These are phyloP conservation scores for Claviceps maximensis DNA, from an alignment of 2,329 filamentous ascomycete genomes.

Conservation along the genomic window DNA sequence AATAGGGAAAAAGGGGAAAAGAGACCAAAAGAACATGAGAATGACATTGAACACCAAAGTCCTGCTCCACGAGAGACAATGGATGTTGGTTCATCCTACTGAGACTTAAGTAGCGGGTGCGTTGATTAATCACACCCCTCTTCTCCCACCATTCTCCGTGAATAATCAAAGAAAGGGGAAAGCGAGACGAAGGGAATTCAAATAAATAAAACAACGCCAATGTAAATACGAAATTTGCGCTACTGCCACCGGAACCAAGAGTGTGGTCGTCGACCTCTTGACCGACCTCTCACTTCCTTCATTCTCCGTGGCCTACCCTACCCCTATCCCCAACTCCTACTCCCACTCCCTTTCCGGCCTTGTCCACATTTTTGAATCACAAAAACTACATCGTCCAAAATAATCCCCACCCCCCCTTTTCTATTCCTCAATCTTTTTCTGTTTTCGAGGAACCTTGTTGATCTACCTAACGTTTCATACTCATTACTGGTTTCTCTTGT, in stretches of 20 bases:
- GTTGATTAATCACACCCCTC: not conserved
- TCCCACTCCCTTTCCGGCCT: not conserved
- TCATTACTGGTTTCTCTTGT: conserved; percentile 23
- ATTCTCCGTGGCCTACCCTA: not conserved
- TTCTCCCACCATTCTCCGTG: not conserved
- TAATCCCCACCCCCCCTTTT: too few species aligned
- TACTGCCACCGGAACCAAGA: not conserved
- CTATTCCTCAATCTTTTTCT: too few species aligned
- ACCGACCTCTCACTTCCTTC: not conserved
- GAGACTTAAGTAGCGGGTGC: too few species aligned
- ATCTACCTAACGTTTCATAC: not conserved
- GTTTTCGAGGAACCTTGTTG: not conserved
- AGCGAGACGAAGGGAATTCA: not conserved
- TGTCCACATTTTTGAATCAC: not conserved
- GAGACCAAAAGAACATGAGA: too few species aligned
- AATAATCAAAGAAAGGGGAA: not conserved
- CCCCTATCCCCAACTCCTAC: not conserved
- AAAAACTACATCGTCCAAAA: not conserved
- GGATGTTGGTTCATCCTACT: too few species aligned
- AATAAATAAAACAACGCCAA: not conserved
- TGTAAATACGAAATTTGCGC: not conserved
- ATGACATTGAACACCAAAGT: too few species aligned
- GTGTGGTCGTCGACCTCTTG: not conserved
- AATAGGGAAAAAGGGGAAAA: too few species aligned
- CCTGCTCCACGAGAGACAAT: too few species aligned